These are phyloP conservation scores for Pelagomonas calceolata DNA, from an alignment of 108 stramenopile genomes.

Conservation along the genomic window DNA sequence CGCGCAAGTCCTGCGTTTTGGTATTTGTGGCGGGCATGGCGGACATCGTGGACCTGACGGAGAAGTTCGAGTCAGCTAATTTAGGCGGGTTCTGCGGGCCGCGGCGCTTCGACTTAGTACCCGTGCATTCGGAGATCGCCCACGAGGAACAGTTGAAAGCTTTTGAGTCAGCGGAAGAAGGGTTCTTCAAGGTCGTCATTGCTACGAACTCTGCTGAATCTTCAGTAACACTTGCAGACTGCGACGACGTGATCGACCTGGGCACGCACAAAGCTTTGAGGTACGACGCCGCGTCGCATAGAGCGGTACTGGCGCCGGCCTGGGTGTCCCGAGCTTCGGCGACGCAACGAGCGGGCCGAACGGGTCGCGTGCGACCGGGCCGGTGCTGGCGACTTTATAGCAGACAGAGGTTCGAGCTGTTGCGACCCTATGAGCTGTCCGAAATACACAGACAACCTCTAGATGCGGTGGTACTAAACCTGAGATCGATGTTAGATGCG, in stretches of 20 bases:
- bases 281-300: constrained; percentile 37
- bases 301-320: constrained; percentile 60
- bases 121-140: constrained; percentile 81
- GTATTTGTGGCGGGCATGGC: constrained; percentile 93
- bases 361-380: constrained; percentile 75
- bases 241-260: constrained; percentile 86
- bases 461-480: constrained; percentile 57
- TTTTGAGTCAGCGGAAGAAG: constrained; percentile 48
- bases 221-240: constrained; percentile 86
- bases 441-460: constrained; percentile 68
- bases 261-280: constrained; percentile 50
- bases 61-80: constrained; percentile 44
- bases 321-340: constrained; percentile 81
- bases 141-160: constrained; percentile 79
- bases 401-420: constrained; percentile 41
- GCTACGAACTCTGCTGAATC: constrained; percentile 97
- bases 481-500: constrained; percentile 62
- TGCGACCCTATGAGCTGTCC: constrained; percentile 58
- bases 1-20: constrained; percentile 48
- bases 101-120: constrained; percentile 48
- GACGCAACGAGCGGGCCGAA: constrained; percentile 86
- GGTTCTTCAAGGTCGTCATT: constrained; percentile 74
- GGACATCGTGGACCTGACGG: constrained; percentile 78
- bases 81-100: not conserved
- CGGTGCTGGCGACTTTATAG: constrained; percentile 78